These are phyloP conservation scores for Babesia ovis DNA, from an alignment of 169 alveolate genomes.

Conservation along the genomic window DNA sequence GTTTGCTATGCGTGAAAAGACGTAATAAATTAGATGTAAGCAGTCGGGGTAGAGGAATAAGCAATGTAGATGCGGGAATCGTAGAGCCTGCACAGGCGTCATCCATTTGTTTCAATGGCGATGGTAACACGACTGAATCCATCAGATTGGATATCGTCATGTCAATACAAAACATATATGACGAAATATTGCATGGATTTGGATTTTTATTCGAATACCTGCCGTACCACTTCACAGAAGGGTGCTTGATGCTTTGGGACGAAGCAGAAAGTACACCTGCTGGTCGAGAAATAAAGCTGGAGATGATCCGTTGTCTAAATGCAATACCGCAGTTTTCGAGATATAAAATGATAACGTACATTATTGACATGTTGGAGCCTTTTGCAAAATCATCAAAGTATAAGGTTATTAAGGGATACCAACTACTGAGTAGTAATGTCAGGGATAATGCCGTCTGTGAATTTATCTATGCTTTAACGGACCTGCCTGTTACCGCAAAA, in stretches of 20 bases:
- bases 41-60: not conserved
- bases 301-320: constrained; percentile 14
- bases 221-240: constrained; percentile 67
- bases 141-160: constrained; percentile 37
- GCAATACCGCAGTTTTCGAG: constrained; percentile 46
- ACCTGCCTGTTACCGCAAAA: constrained; percentile 23
- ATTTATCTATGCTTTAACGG: constrained; percentile 42
- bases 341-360: constrained; percentile 27
- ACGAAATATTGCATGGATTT: constrained; percentile 40
- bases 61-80: not conserved
- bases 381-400: constrained; percentile 46
- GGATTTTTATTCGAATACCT: constrained; percentile 36
- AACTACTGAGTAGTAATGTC: constrained; percentile 25
- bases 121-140: not conserved
- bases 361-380: constrained; percentile 64
- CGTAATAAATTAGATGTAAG: constrained; percentile 3
- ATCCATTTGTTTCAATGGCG: constrained; percentile 2
- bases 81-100: not conserved
- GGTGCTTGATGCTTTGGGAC: constrained; percentile 61
- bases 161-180: constrained; percentile 42
- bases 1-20: constrained; percentile 49
- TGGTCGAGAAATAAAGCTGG: constrained; percentile 22
- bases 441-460: constrained; percentile 56
- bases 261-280: not conserved
- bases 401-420: constrained; percentile 38